A percentile compares a stretch with the other conserved stretches of the same genome.
These are phyloP conservation scores for Monosporozyma aquatica DNA, from an alignment of 805 yeast species.

Conservation along the genomic window DNA sequence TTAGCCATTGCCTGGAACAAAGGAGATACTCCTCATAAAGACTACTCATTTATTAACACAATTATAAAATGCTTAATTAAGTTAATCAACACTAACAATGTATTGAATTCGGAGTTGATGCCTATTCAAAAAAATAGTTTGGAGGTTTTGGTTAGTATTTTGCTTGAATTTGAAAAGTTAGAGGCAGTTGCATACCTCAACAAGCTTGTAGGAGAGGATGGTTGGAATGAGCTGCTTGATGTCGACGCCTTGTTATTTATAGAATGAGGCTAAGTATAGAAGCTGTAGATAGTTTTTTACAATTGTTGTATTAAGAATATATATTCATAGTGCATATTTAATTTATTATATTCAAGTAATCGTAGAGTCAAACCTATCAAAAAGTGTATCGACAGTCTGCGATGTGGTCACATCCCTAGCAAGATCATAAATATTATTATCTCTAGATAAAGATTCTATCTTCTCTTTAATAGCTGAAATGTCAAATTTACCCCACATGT, in stretches of 20 bases:
- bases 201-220: background rate
- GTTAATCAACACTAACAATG: background rate
- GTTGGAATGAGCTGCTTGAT: background rate
- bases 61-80: constrained; percentile 12
- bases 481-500: background rate
- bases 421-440: too few relatives aligned
- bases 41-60: constrained; percentile 6
- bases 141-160: constrained; percentile 17
- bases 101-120: constrained; percentile 1
- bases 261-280: too few relatives aligned
- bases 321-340: background rate
- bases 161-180: constrained; percentile 11
- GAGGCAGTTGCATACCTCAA: background rate
- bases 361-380: background rate
- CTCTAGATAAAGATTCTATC: too few relatives aligned
- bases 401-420: background rate
- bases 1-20: constrained; percentile 19
- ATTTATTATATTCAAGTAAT: background rate
- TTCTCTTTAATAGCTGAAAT: background rate
- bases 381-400: background rate
- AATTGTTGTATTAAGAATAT: background rate
- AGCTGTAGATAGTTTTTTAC: background rate
- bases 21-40: background rate
- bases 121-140: constrained; percentile 8
- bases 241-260: background rate